phyloP scores from a whole-genome alignment of 192 early-diverging fungal genomes.

The Backusella macrospora region DNA sequence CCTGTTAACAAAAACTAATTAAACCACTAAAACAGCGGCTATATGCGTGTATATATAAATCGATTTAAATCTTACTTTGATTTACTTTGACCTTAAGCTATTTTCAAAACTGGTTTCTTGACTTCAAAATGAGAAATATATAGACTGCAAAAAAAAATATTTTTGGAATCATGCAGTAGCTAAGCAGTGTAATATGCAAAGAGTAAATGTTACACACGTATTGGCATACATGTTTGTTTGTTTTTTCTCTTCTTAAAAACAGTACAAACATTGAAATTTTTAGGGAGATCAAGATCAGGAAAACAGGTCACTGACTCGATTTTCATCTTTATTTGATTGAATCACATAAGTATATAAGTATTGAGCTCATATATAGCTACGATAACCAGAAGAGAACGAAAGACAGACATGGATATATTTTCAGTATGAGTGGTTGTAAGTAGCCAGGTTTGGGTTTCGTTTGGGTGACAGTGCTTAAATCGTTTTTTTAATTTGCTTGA shows the following conservation, averaged over 20 bases:
- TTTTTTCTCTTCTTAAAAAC: neutral
- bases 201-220: neutral
- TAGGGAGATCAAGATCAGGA: neutral
- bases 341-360: neutral
- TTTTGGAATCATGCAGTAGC: too few relatives aligned
- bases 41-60: too few relatives aligned
- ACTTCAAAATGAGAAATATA: too few relatives aligned
- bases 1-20: too few relatives aligned
- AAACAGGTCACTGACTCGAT: neutral
- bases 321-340: neutral
- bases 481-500: neutral
- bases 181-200: neutral
- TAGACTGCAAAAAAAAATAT: too few relatives aligned
- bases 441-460: neutral
- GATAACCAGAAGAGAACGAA: neutral
- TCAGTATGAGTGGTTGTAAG: neutral
- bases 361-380: too few relatives aligned
- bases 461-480: constrained; percentile 6
- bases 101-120: too few relatives aligned
- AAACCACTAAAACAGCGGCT: too few relatives aligned
- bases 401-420: neutral
- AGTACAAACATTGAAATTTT: neutral
- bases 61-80: too few relatives aligned
- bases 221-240: neutral
- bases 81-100: too few relatives aligned